A percentile compares a stretch with the other conserved stretches of the same genome.
Conservation (phyloP, 2,329 filamentous ascomycete species). For the Domatiomyces catenatus region DNA sequence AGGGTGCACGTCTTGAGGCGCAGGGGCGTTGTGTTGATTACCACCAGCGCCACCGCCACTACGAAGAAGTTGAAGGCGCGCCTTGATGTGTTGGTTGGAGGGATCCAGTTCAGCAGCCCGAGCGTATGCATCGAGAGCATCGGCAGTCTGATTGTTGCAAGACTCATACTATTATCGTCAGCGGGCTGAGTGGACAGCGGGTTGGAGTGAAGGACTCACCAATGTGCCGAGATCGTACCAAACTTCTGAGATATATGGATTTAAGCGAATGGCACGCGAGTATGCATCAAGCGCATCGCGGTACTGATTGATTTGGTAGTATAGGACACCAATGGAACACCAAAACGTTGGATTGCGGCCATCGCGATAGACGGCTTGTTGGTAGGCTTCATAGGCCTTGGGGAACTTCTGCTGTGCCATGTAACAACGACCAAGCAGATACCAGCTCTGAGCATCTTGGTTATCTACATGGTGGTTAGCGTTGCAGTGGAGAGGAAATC, state of each 20-base stretch:
- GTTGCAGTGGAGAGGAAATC: neutral
- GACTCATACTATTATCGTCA: slow-evolving; percentile 64
- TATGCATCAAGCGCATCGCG: slow-evolving; percentile 94
- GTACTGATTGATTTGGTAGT: slow-evolving; percentile 99
- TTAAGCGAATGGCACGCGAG: slow-evolving; percentile 86
- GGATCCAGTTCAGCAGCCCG: slow-evolving; percentile 90
- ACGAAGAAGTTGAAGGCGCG: slow-evolving; percentile 74
- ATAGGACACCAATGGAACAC: slow-evolving; percentile 97
- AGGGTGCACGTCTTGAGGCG: slow-evolving; percentile 89
- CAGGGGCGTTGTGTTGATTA: slow-evolving; percentile 62
- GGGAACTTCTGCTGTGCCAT: slow-evolving; percentile 99
- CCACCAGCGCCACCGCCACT: slow-evolving; percentile 59
- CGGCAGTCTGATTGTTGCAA: slow-evolving; percentile 95
- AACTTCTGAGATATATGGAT: slow-evolving; percentile 96
- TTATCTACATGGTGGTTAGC: slow-evolving; percentile 46
- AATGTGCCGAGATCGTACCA: slow-evolving; percentile 97
- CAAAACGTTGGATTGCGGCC: slow-evolving; percentile 97
- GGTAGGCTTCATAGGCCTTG: slow-evolving; percentile 95
- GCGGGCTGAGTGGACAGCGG: slow-evolving; percentile 3
- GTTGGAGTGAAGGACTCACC: slow-evolving; percentile 40
- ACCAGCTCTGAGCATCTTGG: slow-evolving; percentile 95
- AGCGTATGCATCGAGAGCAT: slow-evolving; percentile 90
- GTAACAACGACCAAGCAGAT: slow-evolving; percentile 90
- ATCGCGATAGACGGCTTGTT: slow-evolving; percentile 95
- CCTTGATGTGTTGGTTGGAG: slow-evolving; percentile 87